Percentiles rank a stretch among this genome's conserved stretches.
These are phyloP conservation scores for Darksidea phi DNA, from an alignment of 495 filamentous ascomycete species.

Conservation along the genomic window DNA sequence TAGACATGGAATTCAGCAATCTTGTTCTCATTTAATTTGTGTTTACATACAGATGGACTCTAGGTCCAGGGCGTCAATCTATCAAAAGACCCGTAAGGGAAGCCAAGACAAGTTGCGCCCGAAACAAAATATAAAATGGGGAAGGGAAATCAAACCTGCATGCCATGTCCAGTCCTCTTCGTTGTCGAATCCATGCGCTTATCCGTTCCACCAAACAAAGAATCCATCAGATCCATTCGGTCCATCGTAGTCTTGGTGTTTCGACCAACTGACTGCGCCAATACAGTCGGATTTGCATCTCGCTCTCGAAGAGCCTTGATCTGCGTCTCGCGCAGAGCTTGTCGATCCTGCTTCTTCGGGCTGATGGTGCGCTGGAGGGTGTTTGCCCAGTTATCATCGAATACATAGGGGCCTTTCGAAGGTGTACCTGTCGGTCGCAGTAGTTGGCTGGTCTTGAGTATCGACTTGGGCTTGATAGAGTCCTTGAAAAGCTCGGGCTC, in stretches of 20 bases:
- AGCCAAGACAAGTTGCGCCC: slow-evolving; percentile 41
- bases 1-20: slow-evolving; percentile 55
- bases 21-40: slow-evolving; percentile 46
- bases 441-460: slow-evolving; percentile 46
- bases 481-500: slow-evolving; percentile 39
- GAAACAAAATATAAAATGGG: slow-evolving; percentile 31
- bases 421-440: slow-evolving; percentile 34
- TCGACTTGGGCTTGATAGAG: slow-evolving; percentile 49
- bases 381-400: slow-evolving; percentile 76
- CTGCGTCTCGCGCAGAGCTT: slow-evolving; percentile 60
- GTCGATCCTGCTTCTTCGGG: slow-evolving; percentile 81
- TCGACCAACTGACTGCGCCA: slow-evolving; percentile 38
- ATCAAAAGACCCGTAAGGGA: slow-evolving; percentile 37
- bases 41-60: slow-evolving; percentile 52
- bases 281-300: slow-evolving; percentile 34
- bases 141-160: slow-evolving; percentile 67
- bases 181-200: slow-evolving; percentile 48
- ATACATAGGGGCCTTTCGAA: slow-evolving; percentile 47
- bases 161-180: slow-evolving; percentile 57
- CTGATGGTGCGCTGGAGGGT: slow-evolving; percentile 90
- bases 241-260: slow-evolving; percentile 79
- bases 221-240: slow-evolving; percentile 91
- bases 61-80: slow-evolving; percentile 36
- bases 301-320: slow-evolving; percentile 52
- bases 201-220: slow-evolving; percentile 63